Base-by-base conservation (phyloP, 768 basidiomycete species). In the Porphyrellus cyaneotinctus region DNA sequence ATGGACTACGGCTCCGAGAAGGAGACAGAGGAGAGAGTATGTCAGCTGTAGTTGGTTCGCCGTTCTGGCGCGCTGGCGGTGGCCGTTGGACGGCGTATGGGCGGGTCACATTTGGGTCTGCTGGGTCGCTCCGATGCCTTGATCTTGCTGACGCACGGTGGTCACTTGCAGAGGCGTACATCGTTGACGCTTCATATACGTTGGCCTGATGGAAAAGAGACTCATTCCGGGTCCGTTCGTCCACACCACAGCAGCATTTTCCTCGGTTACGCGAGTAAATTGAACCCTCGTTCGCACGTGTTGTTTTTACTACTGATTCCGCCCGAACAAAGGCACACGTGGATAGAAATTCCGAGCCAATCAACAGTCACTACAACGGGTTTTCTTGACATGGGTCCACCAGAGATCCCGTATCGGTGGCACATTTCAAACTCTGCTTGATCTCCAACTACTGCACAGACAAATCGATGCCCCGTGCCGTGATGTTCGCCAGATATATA, bases 401-500 rank as follows among this genome's bases (percentile, higher is more conserved):
- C 26, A 28, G 26, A 28, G 26, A 28, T 28, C 26, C 26, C 26
- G 26, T 28, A 28, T 28, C 26, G n/a, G n/a, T n/a, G n/a, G n/a
- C n/a, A n/a, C n/a, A n/a, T n/a, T n/a, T n/a, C n/a, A n/a, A n/a
- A n/a, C n/a, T n/a, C n/a, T n/a, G n/a, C n/a, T n/a, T n/a, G n/a
- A 30, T 49, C 38, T 42, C 26, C 32, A 30, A 20, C 44, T 51
- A 64, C 17, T 56, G 22, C 10, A 43, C 44, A 20, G 58, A 9
- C 47, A 64, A 43, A 23, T 63, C 43, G 5, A 56, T 62, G 13
- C 64, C 75, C 44, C 61, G 61, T 11, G 70, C 71, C 24, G 59
- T 57, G 13, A 78, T 68, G 18, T 74, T 59, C 10, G 66, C 74
- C 14, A 75, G 58, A 59, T 70, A 74, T 23, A 78, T 63, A 36